Percentiles rank a stretch among this genome's conserved stretches.
Conservation (phyloP, 2,329 filamentous ascomycete species). For the Aureobasidium leucospermi region DNA sequence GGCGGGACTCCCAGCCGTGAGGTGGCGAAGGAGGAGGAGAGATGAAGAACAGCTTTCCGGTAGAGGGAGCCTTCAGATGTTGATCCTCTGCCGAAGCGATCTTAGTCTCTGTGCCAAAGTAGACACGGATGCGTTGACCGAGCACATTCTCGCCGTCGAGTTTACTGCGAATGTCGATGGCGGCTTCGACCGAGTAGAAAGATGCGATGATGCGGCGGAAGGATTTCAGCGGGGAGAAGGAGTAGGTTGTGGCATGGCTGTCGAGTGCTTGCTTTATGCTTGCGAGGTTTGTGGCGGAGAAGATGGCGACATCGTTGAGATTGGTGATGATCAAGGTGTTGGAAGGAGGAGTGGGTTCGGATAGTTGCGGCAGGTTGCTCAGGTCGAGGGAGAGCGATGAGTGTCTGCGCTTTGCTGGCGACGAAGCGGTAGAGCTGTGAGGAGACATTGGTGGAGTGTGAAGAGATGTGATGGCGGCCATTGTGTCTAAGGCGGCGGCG, state of each 20-base stretch:
- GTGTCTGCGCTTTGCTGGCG: constrained; percentile 20
- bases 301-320: constrained; percentile 65
- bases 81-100: constrained; percentile 34
- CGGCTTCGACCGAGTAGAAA: constrained; percentile 63
- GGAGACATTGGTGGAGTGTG: background rate
- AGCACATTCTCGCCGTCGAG: constrained; percentile 70
- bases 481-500: too few relatives aligned
- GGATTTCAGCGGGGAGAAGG: constrained; percentile 73
- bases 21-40: constrained; percentile 56
- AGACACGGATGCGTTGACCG: constrained; percentile 61
- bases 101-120: constrained; percentile 49
- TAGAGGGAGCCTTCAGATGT: constrained; percentile 49
- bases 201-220: constrained; percentile 76
- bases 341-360: constrained; percentile 64
- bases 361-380: constrained; percentile 61
- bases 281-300: constrained; percentile 65
- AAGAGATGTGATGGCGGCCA: background rate
- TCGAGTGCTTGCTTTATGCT: constrained; percentile 65
- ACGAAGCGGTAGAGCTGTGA: background rate
- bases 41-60: constrained; percentile 60
- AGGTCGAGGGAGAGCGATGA: constrained; percentile 62
- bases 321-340: constrained; percentile 84
- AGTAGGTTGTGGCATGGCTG: constrained; percentile 63
- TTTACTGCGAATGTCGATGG: constrained; percentile 61
- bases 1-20: constrained; percentile 56